phyloP scores from a whole-genome alignment of 768 basidiomycete species.

The Coprinopsis marcescibilis region DNA sequence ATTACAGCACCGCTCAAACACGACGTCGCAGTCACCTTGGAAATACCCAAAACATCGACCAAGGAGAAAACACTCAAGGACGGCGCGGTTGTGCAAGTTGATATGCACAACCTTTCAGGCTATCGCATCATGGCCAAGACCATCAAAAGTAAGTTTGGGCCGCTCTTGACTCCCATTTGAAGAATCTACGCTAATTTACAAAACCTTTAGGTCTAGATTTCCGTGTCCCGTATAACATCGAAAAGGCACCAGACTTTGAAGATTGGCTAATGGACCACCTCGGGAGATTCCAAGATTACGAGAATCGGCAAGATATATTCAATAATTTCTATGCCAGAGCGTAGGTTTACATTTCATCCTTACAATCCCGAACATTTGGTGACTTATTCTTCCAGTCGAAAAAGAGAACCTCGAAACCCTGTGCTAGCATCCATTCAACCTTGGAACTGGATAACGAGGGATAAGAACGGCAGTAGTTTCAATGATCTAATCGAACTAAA shows the following conservation, averaged over 20 bases:
- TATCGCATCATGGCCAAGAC: too few species aligned
- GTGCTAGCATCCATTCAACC: too few species aligned
- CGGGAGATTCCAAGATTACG: background rate
- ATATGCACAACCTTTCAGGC: too few species aligned
- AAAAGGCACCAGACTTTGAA: background rate
- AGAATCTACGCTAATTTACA: too few species aligned
- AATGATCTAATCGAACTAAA: too few species aligned
- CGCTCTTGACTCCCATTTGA: too few species aligned
- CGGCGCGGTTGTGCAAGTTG: slow-evolving; percentile 16
- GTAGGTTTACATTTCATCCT: background rate
- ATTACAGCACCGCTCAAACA: slow-evolving; percentile 23
- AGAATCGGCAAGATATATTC: background rate
- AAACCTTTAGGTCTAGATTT: too few species aligned
- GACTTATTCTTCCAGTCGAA: background rate
- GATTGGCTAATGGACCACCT: slow-evolving; percentile 4
- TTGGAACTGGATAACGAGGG: too few species aligned
- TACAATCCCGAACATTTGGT: background rate
- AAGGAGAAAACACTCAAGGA: background rate
- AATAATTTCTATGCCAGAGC: background rate
- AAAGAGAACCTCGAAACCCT: background rate
- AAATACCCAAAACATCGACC: slow-evolving; percentile 7
- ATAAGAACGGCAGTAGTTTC: too few species aligned
- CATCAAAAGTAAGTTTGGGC: too few species aligned
- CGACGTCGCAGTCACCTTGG: slow-evolving; percentile 16
- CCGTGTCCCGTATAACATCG: too few species aligned